Conservation (phyloP, 345 rosid genomes). For the Durio zibethinus region DNA sequence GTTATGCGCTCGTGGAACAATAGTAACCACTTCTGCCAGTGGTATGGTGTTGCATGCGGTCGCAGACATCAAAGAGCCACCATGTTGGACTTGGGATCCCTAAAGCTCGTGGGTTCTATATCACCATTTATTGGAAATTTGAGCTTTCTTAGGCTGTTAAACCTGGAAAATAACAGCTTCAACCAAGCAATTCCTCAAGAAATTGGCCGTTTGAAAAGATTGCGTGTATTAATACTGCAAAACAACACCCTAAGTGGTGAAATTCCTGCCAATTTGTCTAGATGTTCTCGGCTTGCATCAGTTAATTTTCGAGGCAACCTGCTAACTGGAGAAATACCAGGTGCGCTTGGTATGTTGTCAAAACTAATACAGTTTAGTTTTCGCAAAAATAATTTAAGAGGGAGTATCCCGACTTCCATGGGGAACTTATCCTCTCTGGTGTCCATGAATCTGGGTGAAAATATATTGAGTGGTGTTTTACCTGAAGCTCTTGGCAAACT, state of each 20-base stretch:
- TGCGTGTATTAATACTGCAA: background rate
- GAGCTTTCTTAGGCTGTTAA: conserved; percentile 13
- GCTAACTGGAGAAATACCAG: background rate
- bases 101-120: conserved; percentile 7
- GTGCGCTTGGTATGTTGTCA: background rate
- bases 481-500: conserved; percentile 20
- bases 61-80: conserved; percentile 23
- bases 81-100: conserved; percentile 5
- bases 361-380: background rate
- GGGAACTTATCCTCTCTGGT: background rate
- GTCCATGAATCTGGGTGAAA: background rate
- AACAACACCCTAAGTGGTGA: background rate
- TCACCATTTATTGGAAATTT: conserved; percentile 7
- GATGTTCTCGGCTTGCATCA: background rate
- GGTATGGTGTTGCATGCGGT: conserved; percentile 31
- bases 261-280: background rate
- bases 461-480: conserved; percentile 14
- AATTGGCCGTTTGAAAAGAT: background rate
- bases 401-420: background rate
- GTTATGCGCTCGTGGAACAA: conserved; percentile 26
- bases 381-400: background rate
- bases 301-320: background rate
- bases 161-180: conserved; percentile 12
- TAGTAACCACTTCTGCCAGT: conserved; percentile 18
- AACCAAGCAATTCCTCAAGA: background rate